Base-by-base conservation (phyloP, 2,329 filamentous ascomycete genomes). In the Pseudogymnoascus sp. region DNA sequence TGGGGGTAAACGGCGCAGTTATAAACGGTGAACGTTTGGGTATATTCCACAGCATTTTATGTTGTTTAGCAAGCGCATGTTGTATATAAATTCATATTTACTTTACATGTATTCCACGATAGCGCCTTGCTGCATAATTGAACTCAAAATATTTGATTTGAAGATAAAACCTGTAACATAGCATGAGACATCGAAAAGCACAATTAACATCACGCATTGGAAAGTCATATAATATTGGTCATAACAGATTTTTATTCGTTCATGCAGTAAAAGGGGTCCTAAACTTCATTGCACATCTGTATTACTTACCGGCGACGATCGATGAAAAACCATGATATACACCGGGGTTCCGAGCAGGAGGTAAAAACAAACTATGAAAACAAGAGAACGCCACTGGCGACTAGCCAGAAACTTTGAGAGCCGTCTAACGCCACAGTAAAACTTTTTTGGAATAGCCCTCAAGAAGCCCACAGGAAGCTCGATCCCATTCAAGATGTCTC, bases 401-500 rank as follows among this genome's bases (percentile, higher is more conserved):
- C 55, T 57, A 57, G 55, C 55, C 55, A 57, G 55, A 21, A 57
- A 38, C 30, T 35, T 38, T 34, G 55, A 21, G 34, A 57, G 13
- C 55, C 55, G 38, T 45, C 30, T 12, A 37, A 57, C 55, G 55
- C 55, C 55, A 52, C 55, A 57, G 30, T 13, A 37, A 59, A 41
- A 63, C 64, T 67, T 67, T 66, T 52, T 52, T 52, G 45, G 21
- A 52, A 62, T 35, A 62, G 57, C 62, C 64, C 64, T 64, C 64
- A 62, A 62, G 55, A 66, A 68, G 64, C 67, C 69, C 66, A 69
- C 68, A 68, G 66, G 64, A 70, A 70, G 65, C 63, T 67, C 64
- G 63, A 68, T 71, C 69, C 67, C 62, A 68, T 67, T 61, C 67
- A 64, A 67, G 62, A 68, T 67, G 64, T 57, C 62, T 45, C 60